Evolutionary conservation across 805 yeast genomes (phyloP), one percentile per base, ranked within the genome.

Genomic region (Barnettozyma siamensis): DNA sequence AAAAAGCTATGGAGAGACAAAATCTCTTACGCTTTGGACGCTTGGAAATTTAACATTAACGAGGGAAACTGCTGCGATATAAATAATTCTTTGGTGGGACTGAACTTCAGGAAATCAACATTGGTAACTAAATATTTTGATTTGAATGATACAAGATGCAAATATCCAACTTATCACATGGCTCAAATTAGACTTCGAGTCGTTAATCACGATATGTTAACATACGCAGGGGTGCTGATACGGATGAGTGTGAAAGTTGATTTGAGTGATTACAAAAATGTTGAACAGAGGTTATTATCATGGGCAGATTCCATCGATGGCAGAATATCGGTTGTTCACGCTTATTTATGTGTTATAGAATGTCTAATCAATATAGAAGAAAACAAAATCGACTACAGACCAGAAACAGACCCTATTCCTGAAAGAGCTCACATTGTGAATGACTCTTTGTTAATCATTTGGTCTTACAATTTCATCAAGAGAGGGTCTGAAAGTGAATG

Each of bases 191-290:
- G 75, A 42, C 73, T 83, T 57, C 75, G 83, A 33, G 69, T 80
- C 13, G 75, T 81, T 35, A 83, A 82, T 45, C 78, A 81, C 57
- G 91, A 85, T 57, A 73, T 83, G 43, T 80, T 82, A 33, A 80
- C 81, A 4, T 78, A 67, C 55, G 80, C 87, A 7, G 94, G 94
- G 0, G 80, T 84, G 13, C 88, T 88, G 0, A 73, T 79, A 55
- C 72, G 85, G 48, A 78, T 81, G 78, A 81, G 73, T 49, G 83
- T 78, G 21, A 66, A 62, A 21, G 74, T 80, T n/a, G 70, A 74
- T 2, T 59, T 60, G 13, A 51, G 58, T 5, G 77, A 73, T 40
- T 68, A 73, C 44, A 63, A 66, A 8, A 64, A 64, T 5, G 74
- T 74, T n/a, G 62, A 66, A 27, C 57, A 57, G 7, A 62, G 79